phyloP scores from a whole-genome alignment of 345 rosid species.

The Iberis pinnata region DNA sequence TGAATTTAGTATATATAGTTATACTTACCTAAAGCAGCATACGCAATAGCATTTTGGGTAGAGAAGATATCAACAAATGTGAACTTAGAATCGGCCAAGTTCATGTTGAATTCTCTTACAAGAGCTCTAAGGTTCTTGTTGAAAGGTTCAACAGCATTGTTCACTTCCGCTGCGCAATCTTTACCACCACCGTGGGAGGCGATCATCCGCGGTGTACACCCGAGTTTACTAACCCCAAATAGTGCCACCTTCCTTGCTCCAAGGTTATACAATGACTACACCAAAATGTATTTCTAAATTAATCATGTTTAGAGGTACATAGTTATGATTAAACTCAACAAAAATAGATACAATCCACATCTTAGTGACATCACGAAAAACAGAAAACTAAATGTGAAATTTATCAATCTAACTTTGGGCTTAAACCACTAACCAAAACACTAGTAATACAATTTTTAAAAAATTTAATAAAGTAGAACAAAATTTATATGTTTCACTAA shows the following conservation, averaged over 20 bases:
- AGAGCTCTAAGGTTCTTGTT: constrained; percentile 27
- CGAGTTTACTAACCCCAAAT: constrained; percentile 33
- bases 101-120: constrained; percentile 27
- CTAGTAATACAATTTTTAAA: too few species aligned
- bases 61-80: constrained; percentile 27
- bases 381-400: too few species aligned
- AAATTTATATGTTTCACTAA: too few species aligned
- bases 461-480: too few species aligned
- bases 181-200: constrained; percentile 22
- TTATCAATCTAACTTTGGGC: too few species aligned
- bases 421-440: too few species aligned
- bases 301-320: neutral
- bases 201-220: constrained; percentile 33
- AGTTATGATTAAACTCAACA: neutral
- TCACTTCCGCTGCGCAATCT: constrained; percentile 24
- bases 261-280: constrained; percentile 18
- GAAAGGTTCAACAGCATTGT: constrained; percentile 30
- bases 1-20: too few species aligned
- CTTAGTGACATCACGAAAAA: too few species aligned
- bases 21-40: constrained; percentile 18
- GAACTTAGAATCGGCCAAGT: constrained; percentile 27
- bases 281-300: neutral
- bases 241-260: constrained; percentile 38
- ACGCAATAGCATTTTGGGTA: constrained; percentile 9
- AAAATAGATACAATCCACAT: too few species aligned